Conservation (phyloP, 2,329 filamentous ascomycete genomes). For the Shiraia sp. region DNA sequence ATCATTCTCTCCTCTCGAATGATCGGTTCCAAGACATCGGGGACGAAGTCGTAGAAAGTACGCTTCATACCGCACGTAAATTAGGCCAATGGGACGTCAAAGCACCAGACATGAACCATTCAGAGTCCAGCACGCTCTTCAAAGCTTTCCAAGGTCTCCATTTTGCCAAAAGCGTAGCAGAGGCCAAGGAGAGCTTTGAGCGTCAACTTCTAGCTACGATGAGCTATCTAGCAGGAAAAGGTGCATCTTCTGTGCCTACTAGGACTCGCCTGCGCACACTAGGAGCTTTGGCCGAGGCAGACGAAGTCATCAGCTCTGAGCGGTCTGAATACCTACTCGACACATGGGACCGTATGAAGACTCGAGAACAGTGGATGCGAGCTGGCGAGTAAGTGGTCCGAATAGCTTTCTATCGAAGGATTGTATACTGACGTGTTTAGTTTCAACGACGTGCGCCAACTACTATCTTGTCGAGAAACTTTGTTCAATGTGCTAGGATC, state of each 20-base stretch:
- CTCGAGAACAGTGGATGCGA: constrained; percentile 77
- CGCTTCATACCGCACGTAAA: constrained; percentile 77
- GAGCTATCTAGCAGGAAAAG: constrained; percentile 33
- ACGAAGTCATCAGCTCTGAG: constrained; percentile 70
- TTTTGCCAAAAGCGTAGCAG: constrained; percentile 61
- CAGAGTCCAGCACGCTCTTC: constrained; percentile 73
- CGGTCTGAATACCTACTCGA: constrained; percentile 64
- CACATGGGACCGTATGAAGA: constrained; percentile 66
- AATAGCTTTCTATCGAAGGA: neutral
- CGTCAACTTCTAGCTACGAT: constrained; percentile 60
- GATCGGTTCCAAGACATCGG: constrained; percentile 65
- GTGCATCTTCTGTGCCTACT: constrained; percentile 26
- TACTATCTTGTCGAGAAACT: constrained; percentile 82
- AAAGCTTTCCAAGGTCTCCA: constrained; percentile 79
- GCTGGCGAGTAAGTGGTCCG: constrained; percentile 68
- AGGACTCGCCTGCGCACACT: constrained; percentile 48
- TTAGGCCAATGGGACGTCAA: constrained; percentile 92
- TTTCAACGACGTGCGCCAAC: constrained; percentile 76
- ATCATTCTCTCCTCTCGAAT: constrained; percentile 74
- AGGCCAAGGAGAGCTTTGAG: constrained; percentile 63
- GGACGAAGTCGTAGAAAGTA: constrained; percentile 67
- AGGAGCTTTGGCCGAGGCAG: constrained; percentile 78
- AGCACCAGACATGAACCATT: constrained; percentile 65
- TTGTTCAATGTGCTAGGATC: constrained; percentile 78
- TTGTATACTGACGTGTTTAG: constrained; percentile 53